These are phyloP conservation scores for Waltergamsia citrina DNA, from an alignment of 2,329 filamentous ascomycete genomes.

Conservation along the genomic window DNA sequence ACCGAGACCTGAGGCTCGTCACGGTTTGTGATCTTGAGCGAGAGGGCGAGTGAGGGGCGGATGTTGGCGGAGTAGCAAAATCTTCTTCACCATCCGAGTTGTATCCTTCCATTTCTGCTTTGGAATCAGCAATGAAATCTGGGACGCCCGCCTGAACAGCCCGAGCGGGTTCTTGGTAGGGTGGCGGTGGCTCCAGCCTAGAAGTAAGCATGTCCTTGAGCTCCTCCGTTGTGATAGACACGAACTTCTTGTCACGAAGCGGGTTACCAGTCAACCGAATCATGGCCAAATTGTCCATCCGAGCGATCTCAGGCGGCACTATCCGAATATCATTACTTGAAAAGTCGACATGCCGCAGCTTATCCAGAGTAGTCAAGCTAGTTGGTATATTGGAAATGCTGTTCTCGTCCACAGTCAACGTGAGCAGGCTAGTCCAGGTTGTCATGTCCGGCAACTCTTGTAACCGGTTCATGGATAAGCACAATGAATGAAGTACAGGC, in stretches of 20 bases:
- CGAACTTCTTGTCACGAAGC: conserved; percentile 76
- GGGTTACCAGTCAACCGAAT: conserved; percentile 84
- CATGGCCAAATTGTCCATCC: conserved; percentile 68
- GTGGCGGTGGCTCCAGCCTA: conserved; percentile 50
- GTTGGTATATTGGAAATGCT: conserved; percentile 65
- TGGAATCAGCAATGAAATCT: conserved; percentile 11
- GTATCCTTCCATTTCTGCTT: conserved; percentile 24
- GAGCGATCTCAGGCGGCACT: conserved; percentile 66
- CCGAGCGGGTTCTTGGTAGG: conserved; percentile 18
- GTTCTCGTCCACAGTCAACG: conserved; percentile 74
- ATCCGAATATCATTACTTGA: conserved; percentile 73
- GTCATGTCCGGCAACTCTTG: conserved; percentile 62
- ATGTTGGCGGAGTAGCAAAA: conserved; percentile 49
- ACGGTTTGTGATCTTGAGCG: conserved; percentile 38
- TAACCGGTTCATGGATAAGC: conserved; percentile 74
- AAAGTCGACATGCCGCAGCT: conserved; percentile 70
- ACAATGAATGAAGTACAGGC: conserved; percentile 64
- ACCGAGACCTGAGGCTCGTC: conserved; percentile 31
- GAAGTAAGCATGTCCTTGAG: conserved; percentile 65
- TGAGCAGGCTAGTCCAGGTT: conserved; percentile 65
- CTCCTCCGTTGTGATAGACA: conserved; percentile 70
- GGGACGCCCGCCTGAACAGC: conserved; percentile 9
- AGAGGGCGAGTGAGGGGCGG: conserved; percentile 37
- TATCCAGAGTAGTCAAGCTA: conserved; percentile 59
- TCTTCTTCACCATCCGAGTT: conserved; percentile 43